These are phyloP conservation scores for Aureobasidium sp. DNA, from an alignment of 2,329 filamentous ascomycete species.

Conservation along the genomic window DNA sequence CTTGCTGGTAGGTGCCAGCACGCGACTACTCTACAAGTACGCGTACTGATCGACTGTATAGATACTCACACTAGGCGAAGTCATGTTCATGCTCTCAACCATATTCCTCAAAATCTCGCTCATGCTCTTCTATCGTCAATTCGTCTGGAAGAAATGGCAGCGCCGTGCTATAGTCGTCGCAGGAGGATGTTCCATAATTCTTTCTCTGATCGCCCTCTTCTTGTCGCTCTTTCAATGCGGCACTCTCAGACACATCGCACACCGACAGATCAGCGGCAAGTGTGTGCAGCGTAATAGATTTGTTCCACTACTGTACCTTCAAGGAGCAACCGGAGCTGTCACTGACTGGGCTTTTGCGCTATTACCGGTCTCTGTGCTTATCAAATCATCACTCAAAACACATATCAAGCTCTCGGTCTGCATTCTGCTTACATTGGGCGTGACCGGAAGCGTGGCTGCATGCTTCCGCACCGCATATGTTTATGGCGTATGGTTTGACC, in stretches of 20 bases:
- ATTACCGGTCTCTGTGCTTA: constrained; percentile 34
- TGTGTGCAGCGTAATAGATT: constrained; percentile 21
- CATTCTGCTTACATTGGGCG: constrained; percentile 34
- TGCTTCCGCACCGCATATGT: constrained; percentile 22
- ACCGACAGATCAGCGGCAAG: constrained; percentile 15
- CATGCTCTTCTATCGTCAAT: constrained; percentile 37
- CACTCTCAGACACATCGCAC: constrained; percentile 19
- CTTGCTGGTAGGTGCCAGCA: neutral
- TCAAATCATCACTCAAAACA: constrained; percentile 33
- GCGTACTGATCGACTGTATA: neutral
- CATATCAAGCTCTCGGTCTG: constrained; percentile 34
- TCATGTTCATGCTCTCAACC: constrained; percentile 32
- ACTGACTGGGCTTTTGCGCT: constrained; percentile 30
- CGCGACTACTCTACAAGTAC: neutral
- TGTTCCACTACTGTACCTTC: constrained; percentile 19
- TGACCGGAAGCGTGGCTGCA: constrained; percentile 20
- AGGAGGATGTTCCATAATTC: constrained; percentile 23
- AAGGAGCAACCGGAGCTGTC: constrained; percentile 28
- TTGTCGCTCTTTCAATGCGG: constrained; percentile 28
- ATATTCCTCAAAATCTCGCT: constrained; percentile 38
- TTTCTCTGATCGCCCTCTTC: constrained; percentile 28
- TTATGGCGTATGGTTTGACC: constrained; percentile 11
- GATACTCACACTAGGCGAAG: constrained; percentile 1
- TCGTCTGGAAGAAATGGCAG: constrained; percentile 34
- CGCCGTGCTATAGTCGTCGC: constrained; percentile 21